These are phyloP conservation scores for Rickenella mellea DNA, from an alignment of 768 basidiomycete species.

Conservation along the genomic window DNA sequence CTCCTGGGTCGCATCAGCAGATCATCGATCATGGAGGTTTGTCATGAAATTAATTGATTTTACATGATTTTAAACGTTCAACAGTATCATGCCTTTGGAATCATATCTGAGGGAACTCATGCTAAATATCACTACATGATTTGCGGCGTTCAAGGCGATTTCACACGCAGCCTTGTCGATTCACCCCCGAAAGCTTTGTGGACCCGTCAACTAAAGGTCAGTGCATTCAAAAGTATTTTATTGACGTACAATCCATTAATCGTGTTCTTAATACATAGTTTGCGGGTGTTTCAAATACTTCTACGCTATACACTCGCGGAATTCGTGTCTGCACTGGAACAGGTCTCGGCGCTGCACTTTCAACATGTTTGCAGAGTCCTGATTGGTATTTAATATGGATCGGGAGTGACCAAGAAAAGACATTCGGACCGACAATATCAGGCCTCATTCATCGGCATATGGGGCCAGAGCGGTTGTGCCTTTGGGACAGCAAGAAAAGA, in stretches of 20 bases:
- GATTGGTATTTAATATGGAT: slow-evolving; percentile 31
- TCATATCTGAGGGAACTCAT: slow-evolving; percentile 24
- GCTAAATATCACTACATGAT: slow-evolving; percentile 34
- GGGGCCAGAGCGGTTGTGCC: slow-evolving; percentile 25
- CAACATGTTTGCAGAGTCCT: slow-evolving; percentile 30
- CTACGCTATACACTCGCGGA: slow-evolving; percentile 32
- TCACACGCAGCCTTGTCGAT: slow-evolving; percentile 31
- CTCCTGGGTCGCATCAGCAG: slow-evolving; percentile 31
- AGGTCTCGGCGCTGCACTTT: slow-evolving; percentile 33
- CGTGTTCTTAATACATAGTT: too few species aligned
- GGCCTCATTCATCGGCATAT: slow-evolving; percentile 29
- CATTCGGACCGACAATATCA: slow-evolving; percentile 32
- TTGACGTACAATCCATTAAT: too few species aligned
- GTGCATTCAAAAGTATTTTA: neutral
- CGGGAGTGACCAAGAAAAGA: slow-evolving; percentile 35
- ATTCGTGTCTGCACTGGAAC: slow-evolving; percentile 36
- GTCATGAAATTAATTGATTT: neutral
- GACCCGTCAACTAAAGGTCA: slow-evolving; percentile 35
- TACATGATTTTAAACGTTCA: neutral
- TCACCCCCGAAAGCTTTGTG: slow-evolving; percentile 30
- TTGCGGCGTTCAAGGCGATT: slow-evolving; percentile 37
- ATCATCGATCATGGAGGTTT: slow-evolving; percentile 25
- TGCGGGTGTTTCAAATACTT: slow-evolving; percentile 35
- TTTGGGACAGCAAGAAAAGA: slow-evolving; percentile 33
- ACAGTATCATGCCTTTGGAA: slow-evolving; percentile 15